These are phyloP conservation scores for Hansenula lynferdii DNA, from an alignment of 1,139 yeast species.

Conservation along the genomic window DNA sequence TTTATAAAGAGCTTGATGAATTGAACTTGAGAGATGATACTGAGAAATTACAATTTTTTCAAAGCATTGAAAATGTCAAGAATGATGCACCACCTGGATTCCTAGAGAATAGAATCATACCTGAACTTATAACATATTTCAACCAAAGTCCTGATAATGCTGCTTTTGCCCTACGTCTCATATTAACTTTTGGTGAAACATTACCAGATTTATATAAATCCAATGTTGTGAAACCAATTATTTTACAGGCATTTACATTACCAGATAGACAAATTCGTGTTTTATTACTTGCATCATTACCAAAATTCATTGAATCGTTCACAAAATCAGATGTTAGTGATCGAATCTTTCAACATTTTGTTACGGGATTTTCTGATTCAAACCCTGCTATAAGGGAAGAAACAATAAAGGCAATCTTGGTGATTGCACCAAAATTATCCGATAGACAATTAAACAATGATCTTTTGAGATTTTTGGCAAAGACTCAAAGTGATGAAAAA, in stretches of 20 bases:
- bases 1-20: conserved; percentile 47
- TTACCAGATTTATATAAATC: conserved; percentile 37
- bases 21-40: conserved; percentile 43
- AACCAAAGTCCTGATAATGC: conserved; percentile 17
- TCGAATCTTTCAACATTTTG: conserved; percentile 60
- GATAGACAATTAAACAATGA: conserved; percentile 88
- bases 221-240: conserved; percentile 53
- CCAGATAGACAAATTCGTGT: conserved; percentile 77
- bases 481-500: conserved; percentile 80
- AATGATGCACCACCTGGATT: conserved; percentile 52
- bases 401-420: conserved; percentile 66
- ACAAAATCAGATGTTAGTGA: conserved; percentile 62
- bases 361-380: conserved; percentile 82
- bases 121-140: conserved; percentile 51
- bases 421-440: conserved; percentile 60
- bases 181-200: conserved; percentile 40
- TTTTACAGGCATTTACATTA: conserved; percentile 56
- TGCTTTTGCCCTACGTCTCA: conserved; percentile 40
- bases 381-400: conserved; percentile 77
- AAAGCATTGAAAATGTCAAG: conserved; percentile 32
- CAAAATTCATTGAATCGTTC: conserved; percentile 47
- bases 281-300: conserved; percentile 59
- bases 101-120: conserved; percentile 59
- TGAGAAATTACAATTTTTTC: conserved; percentile 52
- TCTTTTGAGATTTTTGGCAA: conserved; percentile 73